These are phyloP conservation scores for Fraxinus nigra DNA, from an alignment of 305 asterid genomes.

Conservation along the genomic window DNA sequence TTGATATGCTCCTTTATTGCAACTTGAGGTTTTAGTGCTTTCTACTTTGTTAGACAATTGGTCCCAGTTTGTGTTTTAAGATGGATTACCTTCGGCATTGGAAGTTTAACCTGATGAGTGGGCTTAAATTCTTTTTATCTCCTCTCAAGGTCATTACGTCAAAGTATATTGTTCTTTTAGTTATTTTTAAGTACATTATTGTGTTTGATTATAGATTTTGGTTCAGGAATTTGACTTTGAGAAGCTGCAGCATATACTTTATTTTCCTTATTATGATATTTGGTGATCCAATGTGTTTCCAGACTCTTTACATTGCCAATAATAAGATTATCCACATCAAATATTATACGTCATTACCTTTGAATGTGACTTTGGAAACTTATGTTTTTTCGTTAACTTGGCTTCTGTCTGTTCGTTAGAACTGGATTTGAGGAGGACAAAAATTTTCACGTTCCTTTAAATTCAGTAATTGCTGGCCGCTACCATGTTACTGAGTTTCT, in stretches of 20 bases:
- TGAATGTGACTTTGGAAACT: constrained; percentile 1
- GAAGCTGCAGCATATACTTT: background rate
- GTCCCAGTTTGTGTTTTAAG: background rate
- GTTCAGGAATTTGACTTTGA: background rate
- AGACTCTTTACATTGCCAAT: background rate
- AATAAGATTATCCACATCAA: background rate
- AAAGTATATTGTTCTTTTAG: background rate
- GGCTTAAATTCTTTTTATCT: background rate
- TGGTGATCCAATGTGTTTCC: background rate
- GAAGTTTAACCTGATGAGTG: background rate
- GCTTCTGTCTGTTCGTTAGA: constrained; percentile 48
- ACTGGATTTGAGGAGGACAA: constrained; percentile 99
- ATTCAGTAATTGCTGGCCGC: constrained; percentile 92
- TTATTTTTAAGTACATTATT: background rate
- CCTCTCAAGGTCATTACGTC: background rate
- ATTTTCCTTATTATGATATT: background rate
- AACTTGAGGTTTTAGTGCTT: background rate
- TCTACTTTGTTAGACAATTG: background rate
- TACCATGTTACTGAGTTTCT: constrained; percentile 99
- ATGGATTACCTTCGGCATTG: background rate
- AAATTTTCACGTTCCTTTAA: constrained; percentile 81
- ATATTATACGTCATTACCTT: background rate
- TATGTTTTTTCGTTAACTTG: constrained; percentile 4
- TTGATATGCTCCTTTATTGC: background rate
- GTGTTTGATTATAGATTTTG: background rate